A percentile compares a stretch with the other conserved stretches of the same genome.
Conservation (phyloP, 345 rosid genomes). For the Arabis hirsuta region DNA sequence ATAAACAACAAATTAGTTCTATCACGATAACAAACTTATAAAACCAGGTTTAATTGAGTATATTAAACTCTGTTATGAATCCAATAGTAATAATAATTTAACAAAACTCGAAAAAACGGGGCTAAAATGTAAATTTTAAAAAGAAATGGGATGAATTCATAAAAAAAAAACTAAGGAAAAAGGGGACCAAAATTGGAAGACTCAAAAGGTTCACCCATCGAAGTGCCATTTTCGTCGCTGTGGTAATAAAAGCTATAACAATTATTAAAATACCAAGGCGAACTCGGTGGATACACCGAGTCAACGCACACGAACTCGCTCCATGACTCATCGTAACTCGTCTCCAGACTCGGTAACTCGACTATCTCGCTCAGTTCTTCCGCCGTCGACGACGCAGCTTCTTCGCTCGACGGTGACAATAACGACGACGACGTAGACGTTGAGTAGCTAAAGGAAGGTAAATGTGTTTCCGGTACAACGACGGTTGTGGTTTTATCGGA, state of each 20-base stretch:
- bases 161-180: constrained; percentile 26
- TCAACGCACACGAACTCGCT: constrained; percentile 68
- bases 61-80: constrained; percentile 26
- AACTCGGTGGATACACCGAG: constrained; percentile 48
- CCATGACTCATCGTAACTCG: constrained; percentile 55
- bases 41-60: constrained; percentile 21
- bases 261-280: constrained; percentile 48
- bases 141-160: neutral
- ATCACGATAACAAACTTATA: neutral
- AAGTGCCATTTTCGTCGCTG: constrained; percentile 45
- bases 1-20: neutral
- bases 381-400: constrained; percentile 53
- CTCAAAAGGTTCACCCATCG: constrained; percentile 42
- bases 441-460: constrained; percentile 27
- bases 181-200: constrained; percentile 42
- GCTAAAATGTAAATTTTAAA: neutral
- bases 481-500: constrained; percentile 19
- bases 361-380: constrained; percentile 87
- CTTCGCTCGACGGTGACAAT: constrained; percentile 37
- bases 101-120: neutral
- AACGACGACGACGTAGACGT: constrained; percentile 25
- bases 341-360: constrained; percentile 70
- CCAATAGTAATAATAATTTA: constrained; percentile 6
- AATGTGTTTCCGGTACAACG: constrained; percentile 5
- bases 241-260: constrained; percentile 44